Conservation (phyloP, 176 grass and related monocot species). For the Phoenix roebelenii region DNA sequence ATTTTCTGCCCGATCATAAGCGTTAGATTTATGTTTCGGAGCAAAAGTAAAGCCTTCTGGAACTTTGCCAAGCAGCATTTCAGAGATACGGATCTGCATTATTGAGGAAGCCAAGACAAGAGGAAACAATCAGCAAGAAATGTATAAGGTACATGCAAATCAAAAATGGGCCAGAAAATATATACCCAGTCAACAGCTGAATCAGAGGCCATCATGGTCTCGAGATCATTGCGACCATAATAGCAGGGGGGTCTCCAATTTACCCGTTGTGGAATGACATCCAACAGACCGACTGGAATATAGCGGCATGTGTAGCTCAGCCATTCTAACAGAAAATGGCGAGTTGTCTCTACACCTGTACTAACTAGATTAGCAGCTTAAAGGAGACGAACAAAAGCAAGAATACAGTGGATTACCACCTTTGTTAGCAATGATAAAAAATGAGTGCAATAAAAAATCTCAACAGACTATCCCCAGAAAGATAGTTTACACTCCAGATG, state of each 20-base stretch:
- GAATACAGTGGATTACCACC: too few species aligned
- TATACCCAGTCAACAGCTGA: conserved; percentile 93
- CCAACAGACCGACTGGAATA: conserved; percentile 69
- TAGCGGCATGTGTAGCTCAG: conserved; percentile 76
- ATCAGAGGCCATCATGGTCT: conserved; percentile 86
- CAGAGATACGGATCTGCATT: conserved; percentile 73
- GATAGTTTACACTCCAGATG: too few species aligned
- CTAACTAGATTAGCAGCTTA: background rate
- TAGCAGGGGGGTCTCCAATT: conserved; percentile 92
- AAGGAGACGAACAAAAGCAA: background rate
- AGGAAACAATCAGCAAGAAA: background rate
- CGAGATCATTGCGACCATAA: conserved; percentile 72
- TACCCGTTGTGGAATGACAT: conserved; percentile 62
- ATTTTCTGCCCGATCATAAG: conserved; percentile 85
- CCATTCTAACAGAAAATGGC: conserved; percentile 92
- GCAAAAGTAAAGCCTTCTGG: conserved; percentile 78
- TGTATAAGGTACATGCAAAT: background rate
- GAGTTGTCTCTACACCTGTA: conserved; percentile 82
- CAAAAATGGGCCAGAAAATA: background rate
- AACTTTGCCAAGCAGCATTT: conserved; percentile 84
- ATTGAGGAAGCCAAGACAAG: background rate
- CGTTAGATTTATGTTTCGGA: conserved; percentile 88
- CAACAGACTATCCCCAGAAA: too few species aligned
- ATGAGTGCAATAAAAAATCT: too few species aligned
- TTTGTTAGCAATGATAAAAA: too few species aligned